phyloP scores from a whole-genome alignment of 305 asterid genomes.

The Fraxinus latifolia region DNA sequence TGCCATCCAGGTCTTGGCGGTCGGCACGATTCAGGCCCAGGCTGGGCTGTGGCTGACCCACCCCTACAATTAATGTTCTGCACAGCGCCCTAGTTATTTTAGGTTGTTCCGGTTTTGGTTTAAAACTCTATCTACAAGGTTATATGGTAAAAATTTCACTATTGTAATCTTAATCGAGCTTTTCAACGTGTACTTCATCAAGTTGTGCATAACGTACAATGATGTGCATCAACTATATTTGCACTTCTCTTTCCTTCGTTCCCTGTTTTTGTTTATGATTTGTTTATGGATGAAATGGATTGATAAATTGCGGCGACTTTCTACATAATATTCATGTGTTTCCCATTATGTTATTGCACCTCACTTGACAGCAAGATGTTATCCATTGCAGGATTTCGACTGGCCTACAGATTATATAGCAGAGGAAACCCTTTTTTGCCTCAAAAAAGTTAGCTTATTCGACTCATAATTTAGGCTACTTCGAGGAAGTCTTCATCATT shows the following conservation, averaged over 20 bases:
- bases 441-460: background rate
- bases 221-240: background rate
- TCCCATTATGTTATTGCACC: background rate
- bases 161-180: background rate
- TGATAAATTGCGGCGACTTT: background rate
- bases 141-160: background rate
- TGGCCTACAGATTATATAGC: background rate
- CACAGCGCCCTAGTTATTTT: background rate
- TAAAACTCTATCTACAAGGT: background rate
- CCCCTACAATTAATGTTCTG: background rate
- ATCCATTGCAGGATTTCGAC: background rate
- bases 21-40: background rate
- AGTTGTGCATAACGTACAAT: background rate
- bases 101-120: background rate
- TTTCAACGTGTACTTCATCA: background rate
- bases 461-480: background rate
- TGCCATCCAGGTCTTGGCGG: background rate
- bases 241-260: background rate
- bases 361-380: background rate
- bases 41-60: background rate
- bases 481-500: background rate
- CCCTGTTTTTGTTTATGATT: background rate
- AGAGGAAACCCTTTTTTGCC: background rate
- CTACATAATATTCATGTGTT: background rate
- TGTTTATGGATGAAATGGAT: background rate